These are phyloP conservation scores for Monosporascus sp. DNA, from an alignment of 2,329 filamentous ascomycete genomes.

Conservation along the genomic window DNA sequence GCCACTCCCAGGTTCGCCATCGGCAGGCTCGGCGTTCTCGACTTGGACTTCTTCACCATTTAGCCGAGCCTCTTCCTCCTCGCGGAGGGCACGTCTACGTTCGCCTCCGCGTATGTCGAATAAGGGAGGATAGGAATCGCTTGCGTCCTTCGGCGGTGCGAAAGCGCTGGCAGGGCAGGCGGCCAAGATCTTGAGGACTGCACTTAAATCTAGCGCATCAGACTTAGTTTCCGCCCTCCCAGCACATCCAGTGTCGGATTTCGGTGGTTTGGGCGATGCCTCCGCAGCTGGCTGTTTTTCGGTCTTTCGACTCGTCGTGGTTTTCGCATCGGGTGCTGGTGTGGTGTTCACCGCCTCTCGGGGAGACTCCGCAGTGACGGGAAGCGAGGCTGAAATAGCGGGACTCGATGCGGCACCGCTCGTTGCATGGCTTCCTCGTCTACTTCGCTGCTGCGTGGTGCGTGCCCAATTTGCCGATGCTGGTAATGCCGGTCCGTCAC, in stretches of 20 bases:
- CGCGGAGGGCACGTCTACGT: conserved; percentile 71
- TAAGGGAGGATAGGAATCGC: conserved; percentile 59
- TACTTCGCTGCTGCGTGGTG: conserved; percentile 60
- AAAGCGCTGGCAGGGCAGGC: conserved; percentile 35
- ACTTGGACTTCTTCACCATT: conserved; percentile 43
- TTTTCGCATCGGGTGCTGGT: conserved; percentile 28
- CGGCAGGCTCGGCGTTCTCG: conserved; percentile 45
- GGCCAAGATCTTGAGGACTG: conserved; percentile 20
- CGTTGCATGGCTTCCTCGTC: conserved; percentile 72
- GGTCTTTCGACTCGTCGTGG: conserved; percentile 18
- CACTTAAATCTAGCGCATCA: conserved; percentile 18
- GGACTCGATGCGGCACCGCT: conserved; percentile 80
- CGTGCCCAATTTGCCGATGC: conserved; percentile 91
- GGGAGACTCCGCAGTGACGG: conserved; percentile 45
- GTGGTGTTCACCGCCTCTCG: conserved; percentile 37
- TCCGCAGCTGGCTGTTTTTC: conserved; percentile 22
- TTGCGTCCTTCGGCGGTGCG: conserved; percentile 11
- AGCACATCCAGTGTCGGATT: conserved; percentile 1
- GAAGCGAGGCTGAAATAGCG: conserved; percentile 57
- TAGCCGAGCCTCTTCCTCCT: conserved; percentile 58
- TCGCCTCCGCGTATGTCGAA: conserved; percentile 80
- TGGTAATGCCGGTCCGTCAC: conserved; percentile 86
- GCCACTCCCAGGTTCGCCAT: conserved; percentile 73
- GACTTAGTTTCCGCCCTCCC: conserved; percentile 2
- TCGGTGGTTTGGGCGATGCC: conserved; percentile 4